Conservation (phyloP, 1,284 basidiomycete species). For the Wallemia mellicola region DNA sequence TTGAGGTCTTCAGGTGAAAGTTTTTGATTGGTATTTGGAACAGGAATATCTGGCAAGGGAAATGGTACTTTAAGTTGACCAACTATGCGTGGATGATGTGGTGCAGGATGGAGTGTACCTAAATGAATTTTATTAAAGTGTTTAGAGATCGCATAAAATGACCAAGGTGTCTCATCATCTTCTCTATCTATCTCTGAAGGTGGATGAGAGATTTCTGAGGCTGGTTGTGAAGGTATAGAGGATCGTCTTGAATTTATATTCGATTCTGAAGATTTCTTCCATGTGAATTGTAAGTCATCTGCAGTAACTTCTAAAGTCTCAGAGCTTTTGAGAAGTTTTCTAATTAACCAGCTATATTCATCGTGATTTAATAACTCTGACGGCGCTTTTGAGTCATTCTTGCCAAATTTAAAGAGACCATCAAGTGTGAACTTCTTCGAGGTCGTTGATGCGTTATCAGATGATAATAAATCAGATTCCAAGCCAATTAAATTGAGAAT, state of each 20-base stretch:
- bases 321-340: background rate
- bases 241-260: background rate
- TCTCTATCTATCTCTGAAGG: background rate
- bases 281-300: background rate
- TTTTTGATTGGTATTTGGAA: background rate
- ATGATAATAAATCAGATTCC: conserved; percentile 5
- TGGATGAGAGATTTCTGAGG: too few species aligned
- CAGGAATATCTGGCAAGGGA: conserved; percentile 35
- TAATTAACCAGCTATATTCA: background rate
- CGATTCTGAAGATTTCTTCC: background rate
- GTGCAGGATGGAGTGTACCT: conserved; percentile 61
- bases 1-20: background rate
- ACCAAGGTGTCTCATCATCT: background rate
- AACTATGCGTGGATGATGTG: conserved; percentile 85
- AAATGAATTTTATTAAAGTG: conserved; percentile 16
- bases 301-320: too few species aligned
- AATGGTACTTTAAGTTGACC: conserved; percentile 67
- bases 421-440: background rate
- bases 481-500: conserved; percentile 15
- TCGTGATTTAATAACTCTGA: background rate
- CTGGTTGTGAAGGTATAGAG: background rate
- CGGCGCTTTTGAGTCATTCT: background rate
- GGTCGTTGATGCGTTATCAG: background rate
- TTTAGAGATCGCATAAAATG: background rate
- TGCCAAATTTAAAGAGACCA: background rate